Evolutionary conservation across 768 basidiomycete species (phyloP), one percentile per base, ranked within the genome.

Genomic region (Termitomyces sp.): DNA sequence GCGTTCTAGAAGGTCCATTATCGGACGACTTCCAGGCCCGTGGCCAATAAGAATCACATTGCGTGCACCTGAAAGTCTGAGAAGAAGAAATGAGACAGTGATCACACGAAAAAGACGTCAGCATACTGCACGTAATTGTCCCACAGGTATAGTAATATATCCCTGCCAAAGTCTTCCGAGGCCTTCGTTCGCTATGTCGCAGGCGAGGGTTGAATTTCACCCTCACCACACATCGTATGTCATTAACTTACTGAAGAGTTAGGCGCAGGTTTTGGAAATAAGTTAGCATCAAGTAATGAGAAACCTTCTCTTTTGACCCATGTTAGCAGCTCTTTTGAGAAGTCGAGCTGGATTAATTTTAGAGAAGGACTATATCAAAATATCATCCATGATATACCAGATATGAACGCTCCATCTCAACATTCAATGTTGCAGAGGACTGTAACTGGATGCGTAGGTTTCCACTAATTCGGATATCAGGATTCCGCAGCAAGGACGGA

Each of bases 61-160:
- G 36, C 84, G 79, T 8, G 90, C 91, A 25, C 80, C 81, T 6
- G 88, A 89, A 65, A 96, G 78, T 61, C 93, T 95, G 66, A 6
- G 49, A 11, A 60, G 49, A 11, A 60, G 17, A 37, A 15, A 49
- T 61, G 63, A 40, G 58, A 40, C n/a, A 34, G 25, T 60, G n/a
- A 52, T 56, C 50, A 0, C 63, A 46, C 17, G 45, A 47, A 20
- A 8, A 53, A 25, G 25, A 52, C 5, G 37, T n/a, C 61, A 49
- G 51, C 91, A 61, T 67, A 97, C 96, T 91, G 86, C 63, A 98
- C 80, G 69, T 95, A 96, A 68, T 98, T 96, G 72, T 98, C 96
- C 97, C 97, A 99, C 11, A 98, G 73, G 71, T 98, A 96, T 4
- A 81, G 80, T 60, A 96, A 71, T 29, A 96, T 74, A 34, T 90